These are phyloP conservation scores for Cinnamomum micranthum DNA, from an alignment of 164 flowering plant species.

Conservation along the genomic window DNA sequence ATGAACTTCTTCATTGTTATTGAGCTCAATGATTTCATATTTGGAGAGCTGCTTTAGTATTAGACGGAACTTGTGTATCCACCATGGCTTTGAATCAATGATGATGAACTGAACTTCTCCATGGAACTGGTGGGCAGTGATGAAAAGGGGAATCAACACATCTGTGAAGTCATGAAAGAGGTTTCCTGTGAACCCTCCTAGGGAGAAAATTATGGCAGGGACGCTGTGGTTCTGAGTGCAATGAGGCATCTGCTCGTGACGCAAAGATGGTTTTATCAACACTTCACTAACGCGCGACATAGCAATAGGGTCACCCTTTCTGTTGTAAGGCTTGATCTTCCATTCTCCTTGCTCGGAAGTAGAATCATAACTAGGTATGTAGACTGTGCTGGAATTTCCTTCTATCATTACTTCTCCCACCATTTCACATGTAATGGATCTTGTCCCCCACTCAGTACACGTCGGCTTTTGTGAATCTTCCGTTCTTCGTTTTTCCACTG, in stretches of 20 bases:
- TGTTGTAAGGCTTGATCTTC: conserved; percentile 62
- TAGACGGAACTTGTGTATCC: conserved; percentile 33
- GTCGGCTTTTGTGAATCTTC: conserved; percentile 11
- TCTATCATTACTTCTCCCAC: conserved; percentile 51
- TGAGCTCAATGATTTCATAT: conserved; percentile 46
- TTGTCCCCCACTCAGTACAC: conserved; percentile 28
- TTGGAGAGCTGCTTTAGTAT: conserved; percentile 41
- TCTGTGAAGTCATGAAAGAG: conserved; percentile 73
- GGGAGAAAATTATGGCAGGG: conserved; percentile 68
- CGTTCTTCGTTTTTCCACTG: conserved; percentile 5
- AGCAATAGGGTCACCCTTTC: conserved; percentile 43
- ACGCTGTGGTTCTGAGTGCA: conserved; percentile 42
- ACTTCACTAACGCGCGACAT: conserved; percentile 34
- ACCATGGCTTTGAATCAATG: conserved; percentile 28
- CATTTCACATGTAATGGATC: conserved; percentile 48
- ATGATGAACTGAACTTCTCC: conserved; percentile 65
- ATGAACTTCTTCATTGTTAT: conserved; percentile 35
- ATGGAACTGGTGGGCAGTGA: conserved; percentile 38
- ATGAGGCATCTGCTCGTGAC: conserved; percentile 22
- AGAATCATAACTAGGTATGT: conserved; percentile 20
- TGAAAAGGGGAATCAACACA: conserved; percentile 53
- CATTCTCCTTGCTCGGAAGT: conserved; percentile 28
- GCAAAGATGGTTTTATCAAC: conserved; percentile 19
- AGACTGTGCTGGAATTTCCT: conserved; percentile 47
- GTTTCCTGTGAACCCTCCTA: conserved; percentile 67